phyloP scores from a whole-genome alignment of 192 early-diverging fungal genomes.

The Entomortierella beljakovae region DNA sequence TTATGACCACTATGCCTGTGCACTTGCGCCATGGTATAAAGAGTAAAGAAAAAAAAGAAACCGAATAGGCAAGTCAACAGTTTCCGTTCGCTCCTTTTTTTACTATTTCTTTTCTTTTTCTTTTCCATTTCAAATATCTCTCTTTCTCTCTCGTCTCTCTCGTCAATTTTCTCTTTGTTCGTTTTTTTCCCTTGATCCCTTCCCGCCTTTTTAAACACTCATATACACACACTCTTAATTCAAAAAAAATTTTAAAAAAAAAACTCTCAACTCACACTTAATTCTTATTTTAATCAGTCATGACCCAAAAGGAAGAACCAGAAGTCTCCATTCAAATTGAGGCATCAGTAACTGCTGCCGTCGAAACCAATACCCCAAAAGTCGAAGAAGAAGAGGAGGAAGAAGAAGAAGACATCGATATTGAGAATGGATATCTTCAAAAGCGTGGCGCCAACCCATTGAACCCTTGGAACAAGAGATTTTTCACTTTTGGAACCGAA shows the following conservation, averaged over 20 bases:
- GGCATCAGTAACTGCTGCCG: constrained; percentile 4
- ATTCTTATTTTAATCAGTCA: no score
- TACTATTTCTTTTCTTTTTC: neutral
- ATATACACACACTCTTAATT: neutral
- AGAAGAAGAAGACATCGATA: constrained; percentile 43
- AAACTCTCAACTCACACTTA: no score
- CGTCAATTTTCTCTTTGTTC: no score
- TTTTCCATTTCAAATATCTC: neutral
- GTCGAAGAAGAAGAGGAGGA: constrained; percentile 48
- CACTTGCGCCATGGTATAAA: constrained; percentile 17
- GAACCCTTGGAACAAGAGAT: constrained; percentile 55
- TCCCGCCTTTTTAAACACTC: neutral
- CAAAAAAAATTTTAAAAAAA: neutral
- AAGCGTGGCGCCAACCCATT: constrained; percentile 46
- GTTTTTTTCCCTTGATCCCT: neutral
- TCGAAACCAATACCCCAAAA: constrained; percentile 3
- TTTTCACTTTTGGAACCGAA: constrained; percentile 53
- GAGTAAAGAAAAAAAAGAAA: neutral
- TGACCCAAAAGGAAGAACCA: constrained; percentile 40
- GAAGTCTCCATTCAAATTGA: constrained; percentile 13
- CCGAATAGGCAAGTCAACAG: neutral
- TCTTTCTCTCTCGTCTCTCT: no score
- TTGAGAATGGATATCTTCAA: constrained; percentile 47
- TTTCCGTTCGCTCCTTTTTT: constrained; percentile 1
- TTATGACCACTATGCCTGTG: neutral